Evolutionary conservation across 148 eudicot species (phyloP), one percentile per base, ranked within the genome.

Genomic region (Salicornia ramosissima): DNA sequence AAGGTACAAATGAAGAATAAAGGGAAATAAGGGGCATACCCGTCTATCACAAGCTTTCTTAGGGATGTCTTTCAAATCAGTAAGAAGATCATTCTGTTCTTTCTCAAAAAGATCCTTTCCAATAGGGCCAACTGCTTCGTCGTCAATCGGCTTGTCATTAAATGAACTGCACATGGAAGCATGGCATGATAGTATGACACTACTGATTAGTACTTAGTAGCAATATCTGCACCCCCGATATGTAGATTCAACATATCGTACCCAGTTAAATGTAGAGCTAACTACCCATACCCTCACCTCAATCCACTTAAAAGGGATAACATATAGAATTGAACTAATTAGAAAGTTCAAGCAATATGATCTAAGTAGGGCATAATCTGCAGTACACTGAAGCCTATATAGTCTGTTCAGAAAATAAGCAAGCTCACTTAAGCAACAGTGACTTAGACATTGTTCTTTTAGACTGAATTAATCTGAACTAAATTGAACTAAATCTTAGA

Each of bases 31-130:
- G 26, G 39, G 71, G 52, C 86, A 64, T 81, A 92, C 97, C 68
- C 90, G 86, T 63, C 97, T 86, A 78, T 91, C 97, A 72, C 96
- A 92, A 71, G 97, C 92, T 79, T 89, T 92, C 89, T 92, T 92
- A 51, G 97, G 97, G 34, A 92, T 92, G 64, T 92, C 96, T 68
- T 82, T 92, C 87, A 92, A 74, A 71, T 92, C 97, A 40, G 74
- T 51, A 68, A 92, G 96, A 52, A 92, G 96, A 56, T 89, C 92
- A 73, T 86, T 86, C 77, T 92, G 97, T 77, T 89, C 97, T 83
- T 78, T 92, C 86, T 89, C 93, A 70, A 92, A 92, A 58, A 92
- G 96, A 24, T 86, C 90, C 78, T 72, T 84, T 15, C 97, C 96
- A 30, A 89, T 75, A 5, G 92, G 89, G 65, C 92, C 96, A 74